phyloP scores from a whole-genome alignment of 345 rosid genomes.

The Clausena lansium region DNA sequence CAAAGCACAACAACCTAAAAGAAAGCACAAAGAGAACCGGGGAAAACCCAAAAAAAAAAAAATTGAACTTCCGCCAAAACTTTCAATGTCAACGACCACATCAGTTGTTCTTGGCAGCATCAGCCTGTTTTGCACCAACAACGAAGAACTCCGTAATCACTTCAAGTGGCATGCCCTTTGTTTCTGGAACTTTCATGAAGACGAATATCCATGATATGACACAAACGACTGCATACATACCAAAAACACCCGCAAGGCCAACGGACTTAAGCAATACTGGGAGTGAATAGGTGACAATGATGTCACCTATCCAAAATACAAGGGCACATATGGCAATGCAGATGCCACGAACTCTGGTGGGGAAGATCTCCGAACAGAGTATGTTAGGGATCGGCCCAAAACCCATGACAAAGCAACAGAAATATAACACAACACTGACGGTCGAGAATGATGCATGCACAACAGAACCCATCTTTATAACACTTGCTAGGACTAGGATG shows the following conservation, averaged over 20 bases:
- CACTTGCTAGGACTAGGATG: slow-evolving; percentile 56
- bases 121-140: slow-evolving; percentile 74
- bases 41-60: neutral
- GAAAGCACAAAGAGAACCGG: neutral
- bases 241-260: slow-evolving; percentile 84
- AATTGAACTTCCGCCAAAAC: slow-evolving; percentile 23
- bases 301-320: slow-evolving; percentile 77
- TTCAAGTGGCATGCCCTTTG: slow-evolving; percentile 98
- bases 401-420: slow-evolving; percentile 97
- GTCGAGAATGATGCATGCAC: slow-evolving; percentile 72
- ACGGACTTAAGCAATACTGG: slow-evolving; percentile 75
- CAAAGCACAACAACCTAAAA: slow-evolving; percentile 5
- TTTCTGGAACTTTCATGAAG: slow-evolving; percentile 83
- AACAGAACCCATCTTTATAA: slow-evolving; percentile 46
- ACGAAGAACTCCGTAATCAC: slow-evolving; percentile 88
- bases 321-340: slow-evolving; percentile 94
- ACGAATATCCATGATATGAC: slow-evolving; percentile 67
- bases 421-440: slow-evolving; percentile 61
- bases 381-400: slow-evolving; percentile 96
- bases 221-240: slow-evolving; percentile 71
- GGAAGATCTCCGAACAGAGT: slow-evolving; percentile 94
- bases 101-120: slow-evolving; percentile 49
- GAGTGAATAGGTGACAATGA: slow-evolving; percentile 78
- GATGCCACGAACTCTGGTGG: slow-evolving; percentile 84
- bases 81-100: neutral